Percentiles rank a stretch among this genome's conserved stretches.
Evolutionary conservation across 176 grass and related monocot species (phyloP).

Genomic region (Poa pratensis): DNA sequence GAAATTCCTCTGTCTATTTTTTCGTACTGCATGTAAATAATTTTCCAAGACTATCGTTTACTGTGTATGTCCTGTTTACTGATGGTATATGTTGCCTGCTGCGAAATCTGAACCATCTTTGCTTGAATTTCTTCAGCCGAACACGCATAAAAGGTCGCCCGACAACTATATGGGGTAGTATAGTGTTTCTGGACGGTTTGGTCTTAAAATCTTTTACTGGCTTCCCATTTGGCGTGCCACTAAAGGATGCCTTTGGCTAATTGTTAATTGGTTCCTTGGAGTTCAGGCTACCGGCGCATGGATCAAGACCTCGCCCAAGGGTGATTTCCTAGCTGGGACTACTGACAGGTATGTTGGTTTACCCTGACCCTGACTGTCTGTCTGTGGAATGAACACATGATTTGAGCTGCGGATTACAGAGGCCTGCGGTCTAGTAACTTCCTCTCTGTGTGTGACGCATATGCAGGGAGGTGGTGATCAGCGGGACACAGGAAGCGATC

Average conservation of each 20-base stretch:
- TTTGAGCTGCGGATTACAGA: not conserved
- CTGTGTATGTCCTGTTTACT: not conserved
- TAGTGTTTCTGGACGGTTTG: not conserved
- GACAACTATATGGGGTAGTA: conserved; percentile 13
- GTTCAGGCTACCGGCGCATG: conserved; percentile 83
- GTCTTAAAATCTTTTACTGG: not conserved
- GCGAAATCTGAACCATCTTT: not conserved
- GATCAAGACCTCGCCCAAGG: conserved; percentile 91
- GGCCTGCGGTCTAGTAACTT: not conserved
- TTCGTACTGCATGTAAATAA: not conserved
- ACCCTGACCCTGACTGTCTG: not conserved
- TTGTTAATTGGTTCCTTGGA: conserved; percentile 1
- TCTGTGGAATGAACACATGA: not conserved
- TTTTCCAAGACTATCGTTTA: not conserved
- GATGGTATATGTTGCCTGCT: not conserved
- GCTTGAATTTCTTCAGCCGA: conserved; percentile 45
- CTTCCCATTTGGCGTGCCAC: not conserved
- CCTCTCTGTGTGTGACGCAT: not conserved
- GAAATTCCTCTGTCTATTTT: not conserved
- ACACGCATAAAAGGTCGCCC: conserved; percentile 47
- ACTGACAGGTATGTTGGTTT: conserved; percentile 38
- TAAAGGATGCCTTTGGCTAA: not conserved
- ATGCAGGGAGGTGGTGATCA: conserved; percentile 15
- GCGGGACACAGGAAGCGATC: not conserved
- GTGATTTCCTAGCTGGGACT: conserved; percentile 79